Percentiles rank a stretch among this genome's conserved stretches.
Conservation (phyloP, 306 rosid species). For the Myrica gale region DNA sequence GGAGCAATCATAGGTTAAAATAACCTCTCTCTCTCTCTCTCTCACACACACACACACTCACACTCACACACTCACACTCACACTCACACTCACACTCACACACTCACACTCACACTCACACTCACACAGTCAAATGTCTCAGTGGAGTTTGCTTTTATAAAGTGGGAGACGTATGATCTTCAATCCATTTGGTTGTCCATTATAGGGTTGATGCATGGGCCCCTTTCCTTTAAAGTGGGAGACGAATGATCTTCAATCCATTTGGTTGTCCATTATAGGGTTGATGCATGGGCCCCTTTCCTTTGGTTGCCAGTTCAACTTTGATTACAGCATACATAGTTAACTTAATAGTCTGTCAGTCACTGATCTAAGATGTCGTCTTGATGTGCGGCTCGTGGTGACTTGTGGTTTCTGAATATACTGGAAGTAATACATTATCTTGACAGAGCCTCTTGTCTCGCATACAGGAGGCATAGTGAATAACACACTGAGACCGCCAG, state of each 20-base stretch:
- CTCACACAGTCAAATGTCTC: not conserved
- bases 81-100: not conserved
- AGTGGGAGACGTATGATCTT: not conserved
- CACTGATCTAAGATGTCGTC: not conserved
- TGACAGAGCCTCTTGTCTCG: constrained; percentile 3
- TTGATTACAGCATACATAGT: not conserved
- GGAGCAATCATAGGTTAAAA: constrained; percentile 83
- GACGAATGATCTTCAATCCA: not conserved
- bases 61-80: not conserved
- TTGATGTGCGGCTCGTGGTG: not conserved
- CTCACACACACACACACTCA: constrained; percentile 10
- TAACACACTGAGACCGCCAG: constrained; percentile 71
- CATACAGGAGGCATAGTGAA: constrained; percentile 84
- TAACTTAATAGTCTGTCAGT: not conserved
- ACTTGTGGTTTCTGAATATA: not conserved
- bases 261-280: not conserved
- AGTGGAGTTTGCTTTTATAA: not conserved
- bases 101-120: not conserved
- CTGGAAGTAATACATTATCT: not conserved
- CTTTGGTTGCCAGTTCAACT: not conserved
- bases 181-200: not conserved
- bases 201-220: not conserved
- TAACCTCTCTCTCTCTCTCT: constrained; percentile 8
- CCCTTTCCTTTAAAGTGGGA: not conserved
- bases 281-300: not conserved